Conservation (phyloP, 345 rosid species). For the Triadica sebifera region DNA sequence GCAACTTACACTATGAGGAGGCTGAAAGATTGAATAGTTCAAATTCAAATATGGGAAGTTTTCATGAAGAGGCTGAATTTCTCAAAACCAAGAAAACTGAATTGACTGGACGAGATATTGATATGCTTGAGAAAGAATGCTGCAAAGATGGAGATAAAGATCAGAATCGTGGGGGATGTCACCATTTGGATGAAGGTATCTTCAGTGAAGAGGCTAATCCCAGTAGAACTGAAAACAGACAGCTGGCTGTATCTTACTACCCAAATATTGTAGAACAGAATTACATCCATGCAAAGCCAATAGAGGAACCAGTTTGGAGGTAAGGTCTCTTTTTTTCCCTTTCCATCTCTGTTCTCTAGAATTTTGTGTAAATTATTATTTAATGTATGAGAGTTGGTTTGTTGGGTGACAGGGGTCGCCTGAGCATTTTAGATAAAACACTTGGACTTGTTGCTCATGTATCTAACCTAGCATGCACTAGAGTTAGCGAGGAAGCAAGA, state of each 20-base stretch:
- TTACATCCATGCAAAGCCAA: slow-evolving; percentile 34
- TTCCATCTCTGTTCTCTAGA: not conserved
- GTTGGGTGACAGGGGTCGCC: slow-evolving; percentile 47
- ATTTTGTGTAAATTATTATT: not conserved
- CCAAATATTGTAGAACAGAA: slow-evolving; percentile 8
- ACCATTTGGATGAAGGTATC: not conserved
- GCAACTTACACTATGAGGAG: not conserved
- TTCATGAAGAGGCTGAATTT: slow-evolving; percentile 20
- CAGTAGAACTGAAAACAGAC: not conserved
- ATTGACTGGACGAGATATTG: not conserved
- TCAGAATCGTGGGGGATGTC: not conserved
- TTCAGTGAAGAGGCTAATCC: not conserved
- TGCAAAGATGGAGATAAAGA: not conserved
- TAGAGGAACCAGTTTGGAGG: slow-evolving; percentile 52
- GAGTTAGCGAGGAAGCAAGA: slow-evolving; percentile 45
- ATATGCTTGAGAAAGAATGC: not conserved
- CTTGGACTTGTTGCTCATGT: slow-evolving; percentile 54
- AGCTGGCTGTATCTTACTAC: not conserved
- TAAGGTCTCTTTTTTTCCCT: slow-evolving; percentile 15
- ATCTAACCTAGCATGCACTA: slow-evolving; percentile 56
- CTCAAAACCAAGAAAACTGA: not conserved
- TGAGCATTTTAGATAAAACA: slow-evolving; percentile 28
- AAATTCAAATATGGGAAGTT: not conserved
- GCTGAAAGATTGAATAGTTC: slow-evolving; percentile 8
- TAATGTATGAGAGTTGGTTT: not conserved